These are phyloP conservation scores for Coemansia sp. DNA, from an alignment of 192 early-diverging fungal species.

Conservation along the genomic window DNA sequence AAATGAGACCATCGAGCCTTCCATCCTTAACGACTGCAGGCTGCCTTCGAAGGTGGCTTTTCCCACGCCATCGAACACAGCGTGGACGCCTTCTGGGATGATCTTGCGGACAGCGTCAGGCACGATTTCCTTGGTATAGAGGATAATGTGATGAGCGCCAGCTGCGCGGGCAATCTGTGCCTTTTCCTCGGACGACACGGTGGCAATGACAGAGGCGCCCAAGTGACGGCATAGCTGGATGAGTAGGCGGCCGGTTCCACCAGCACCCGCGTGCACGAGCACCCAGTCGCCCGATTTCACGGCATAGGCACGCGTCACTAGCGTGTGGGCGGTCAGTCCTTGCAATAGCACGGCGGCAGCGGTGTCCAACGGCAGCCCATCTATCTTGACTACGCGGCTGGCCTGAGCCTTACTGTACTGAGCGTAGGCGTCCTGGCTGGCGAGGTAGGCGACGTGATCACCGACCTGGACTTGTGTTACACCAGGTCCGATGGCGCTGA, in stretches of 20 bases:
- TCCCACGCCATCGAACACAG: slow-evolving; percentile 92
- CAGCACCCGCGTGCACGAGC: slow-evolving; percentile 88
- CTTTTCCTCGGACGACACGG: slow-evolving; percentile 75
- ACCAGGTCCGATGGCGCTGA: slow-evolving; percentile 73
- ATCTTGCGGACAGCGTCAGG: slow-evolving; percentile 70
- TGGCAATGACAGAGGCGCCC: slow-evolving; percentile 90
- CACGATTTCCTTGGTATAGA: slow-evolving; percentile 72
- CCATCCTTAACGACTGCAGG: slow-evolving; percentile 62
- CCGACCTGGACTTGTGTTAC: slow-evolving; percentile 68
- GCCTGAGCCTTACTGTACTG: slow-evolving; percentile 67
- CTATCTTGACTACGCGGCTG: slow-evolving; percentile 49
- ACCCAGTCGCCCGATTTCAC: slow-evolving; percentile 78
- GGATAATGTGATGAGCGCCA: slow-evolving; percentile 75
- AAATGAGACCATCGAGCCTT: slow-evolving; percentile 81
- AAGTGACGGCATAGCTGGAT: slow-evolving; percentile 73
- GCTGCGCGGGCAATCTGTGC: slow-evolving; percentile 59
- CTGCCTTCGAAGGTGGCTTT: slow-evolving; percentile 79
- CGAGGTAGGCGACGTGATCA: slow-evolving; percentile 80
- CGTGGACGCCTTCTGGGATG: slow-evolving; percentile 75
- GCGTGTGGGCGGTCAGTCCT: slow-evolving; percentile 78
- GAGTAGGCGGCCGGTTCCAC: slow-evolving; percentile 82
- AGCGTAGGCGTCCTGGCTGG: slow-evolving; percentile 64
- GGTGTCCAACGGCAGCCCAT: slow-evolving; percentile 56
- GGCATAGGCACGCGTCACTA: slow-evolving; percentile 69
- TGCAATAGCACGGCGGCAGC: slow-evolving; percentile 76